Base-by-base conservation (phyloP, 2,329 filamentous ascomycete species). In the Fusarium brachygibbosum region DNA sequence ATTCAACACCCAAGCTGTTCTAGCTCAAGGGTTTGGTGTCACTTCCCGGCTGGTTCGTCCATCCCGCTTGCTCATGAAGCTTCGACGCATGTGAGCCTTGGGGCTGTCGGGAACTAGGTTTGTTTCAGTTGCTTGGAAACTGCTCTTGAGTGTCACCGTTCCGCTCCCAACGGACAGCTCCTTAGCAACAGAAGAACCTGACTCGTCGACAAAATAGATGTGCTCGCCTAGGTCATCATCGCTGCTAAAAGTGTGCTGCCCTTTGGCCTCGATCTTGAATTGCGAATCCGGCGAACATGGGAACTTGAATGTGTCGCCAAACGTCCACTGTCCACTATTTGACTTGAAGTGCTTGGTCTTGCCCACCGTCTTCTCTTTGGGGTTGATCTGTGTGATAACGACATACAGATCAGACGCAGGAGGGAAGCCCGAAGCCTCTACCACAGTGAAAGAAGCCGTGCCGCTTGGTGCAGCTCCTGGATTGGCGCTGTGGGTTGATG, bases 271-370 rank as follows among this genome's bases (percentile, higher is more conserved):
- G 65, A 99, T 78, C 77, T 93, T 92, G 86, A 98, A 98, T 76
- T 93, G 90, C 23, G 92, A 86, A 73, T 98, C 95, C 3, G 95
- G 90, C 1, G 90, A 87, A 80, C 94, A 97, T 13, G 86, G 83
- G 23, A 92, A 85, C 75, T 90, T 94, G 84, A 96, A 95, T 1
- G 88, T 90, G 78, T 97, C 93, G 68, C 93, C 90, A 78, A 89
- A 97, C 19, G 83, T 85, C 65, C 93, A 87, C 5, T 85, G 81
- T 3, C 91, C 93, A 2, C 82, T 83, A 5, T 87, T 82, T 1
- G 90, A 86, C 79, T 97, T 97, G 82, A 92, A 88, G 69, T 96
- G 91, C 78, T 97, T 97, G 23, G 94, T 98, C 84, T 98, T 98
- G 82, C 94, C 90, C 45, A 99, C 83, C 45, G 91, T 88, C 82